These are phyloP conservation scores for Puccinia coronata DNA, from an alignment of 1,284 basidiomycete genomes.

Conservation along the genomic window DNA sequence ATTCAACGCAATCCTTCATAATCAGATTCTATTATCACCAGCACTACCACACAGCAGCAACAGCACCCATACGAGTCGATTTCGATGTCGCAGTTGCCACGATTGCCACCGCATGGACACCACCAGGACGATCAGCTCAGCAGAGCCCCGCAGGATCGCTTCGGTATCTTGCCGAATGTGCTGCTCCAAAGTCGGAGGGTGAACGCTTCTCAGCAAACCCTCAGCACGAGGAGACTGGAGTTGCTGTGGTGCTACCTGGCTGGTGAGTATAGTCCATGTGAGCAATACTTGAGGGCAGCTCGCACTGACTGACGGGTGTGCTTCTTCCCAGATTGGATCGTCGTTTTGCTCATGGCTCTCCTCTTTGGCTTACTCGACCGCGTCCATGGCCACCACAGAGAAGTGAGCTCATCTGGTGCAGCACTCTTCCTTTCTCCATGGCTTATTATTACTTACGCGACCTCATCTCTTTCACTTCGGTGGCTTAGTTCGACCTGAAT, in stretches of 20 bases:
- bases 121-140: no score
- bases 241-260: slow-evolving; percentile 24
- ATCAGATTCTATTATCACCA: background rate
- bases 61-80: slow-evolving; percentile 4
- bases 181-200: slow-evolving; percentile 1
- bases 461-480: no score
- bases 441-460: background rate
- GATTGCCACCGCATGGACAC: no score
- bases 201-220: background rate
- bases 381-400: slow-evolving; percentile 76
- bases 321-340: slow-evolving; percentile 55
- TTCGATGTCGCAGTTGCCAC: no score
- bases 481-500: slow-evolving; percentile 77
- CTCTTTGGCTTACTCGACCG: slow-evolving; percentile 71
- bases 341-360: slow-evolving; percentile 62
- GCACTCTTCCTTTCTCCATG: slow-evolving; percentile 53
- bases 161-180: slow-evolving; percentile 36
- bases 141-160: slow-evolving; percentile 21
- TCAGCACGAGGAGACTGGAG: background rate
- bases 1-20: no score
- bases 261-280: slow-evolving; percentile 11
- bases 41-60: background rate
- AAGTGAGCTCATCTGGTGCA: slow-evolving; percentile 26
- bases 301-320: background rate
- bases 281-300: background rate